Evolutionary conservation across 805 yeast genomes (phyloP), one percentile per base, ranked within the genome.

Genomic region (Metschnikowia continentalis): DNA sequence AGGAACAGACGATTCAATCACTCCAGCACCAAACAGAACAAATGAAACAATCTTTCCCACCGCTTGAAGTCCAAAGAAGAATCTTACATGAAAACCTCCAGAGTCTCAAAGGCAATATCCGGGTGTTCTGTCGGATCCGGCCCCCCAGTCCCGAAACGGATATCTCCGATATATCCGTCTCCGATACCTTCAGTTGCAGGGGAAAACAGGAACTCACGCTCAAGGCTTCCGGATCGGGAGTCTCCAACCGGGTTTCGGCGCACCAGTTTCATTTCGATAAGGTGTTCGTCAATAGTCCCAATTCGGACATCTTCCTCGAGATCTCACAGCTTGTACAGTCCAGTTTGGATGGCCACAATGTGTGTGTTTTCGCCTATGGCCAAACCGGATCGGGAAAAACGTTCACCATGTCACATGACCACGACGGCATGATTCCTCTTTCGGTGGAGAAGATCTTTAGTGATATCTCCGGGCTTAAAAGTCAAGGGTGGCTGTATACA

Each of bases 301-400:
- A 92, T 63, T 57, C 56, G 1, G 85, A 80, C 23, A 79, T 94
- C 0, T 94, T 90, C 67, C 85, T 81, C 32, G 99, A 92, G 61
- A 79, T 92, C 0, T 84, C 94, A 2, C 96, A 90, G 65, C 68
- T 92, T 20, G 83, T 92, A 1, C 96, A 90, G 65, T 71, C 76
- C 1, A 56, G 68, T 8, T 46, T 59, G 39, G 96, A 92, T 67
- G 99, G 99, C 0, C 83, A 76, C 61, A 90, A 90, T 59, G 96
- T 90, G 2, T 90, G 97, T 66, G 88, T 94, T 1, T 90, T 90
- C 68, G 97, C 97, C 5, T 92, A 94, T 65, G 99, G 99, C 1
- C 99, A 92, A 67, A 94, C 99, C 0, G 62, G 89, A 79, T 71
- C 97, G 0, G 99, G 99, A 3, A 92, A 92, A 64, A 92, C 98